Conservation (phyloP, 495 filamentous ascomycete species). For the Podospora comata region DNA sequence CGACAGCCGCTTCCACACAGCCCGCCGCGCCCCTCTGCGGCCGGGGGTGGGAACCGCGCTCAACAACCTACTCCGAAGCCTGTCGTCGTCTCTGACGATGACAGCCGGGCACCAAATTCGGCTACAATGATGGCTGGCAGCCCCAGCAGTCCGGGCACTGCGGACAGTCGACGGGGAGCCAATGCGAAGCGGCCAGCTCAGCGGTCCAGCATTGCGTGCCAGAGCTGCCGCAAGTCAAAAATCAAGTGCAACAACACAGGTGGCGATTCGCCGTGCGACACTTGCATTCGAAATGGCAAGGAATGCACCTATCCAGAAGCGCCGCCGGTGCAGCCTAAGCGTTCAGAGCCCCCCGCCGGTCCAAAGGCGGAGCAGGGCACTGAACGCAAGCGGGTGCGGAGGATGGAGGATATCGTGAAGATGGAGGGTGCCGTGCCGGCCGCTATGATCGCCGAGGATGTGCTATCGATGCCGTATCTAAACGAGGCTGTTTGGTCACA, state of each 20-base stretch:
- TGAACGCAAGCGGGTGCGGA: slow-evolving; percentile 60
- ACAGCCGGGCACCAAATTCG: slow-evolving; percentile 18
- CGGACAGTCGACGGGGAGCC: background rate
- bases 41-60: slow-evolving; percentile 16
- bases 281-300: slow-evolving; percentile 70
- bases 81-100: slow-evolving; percentile 25
- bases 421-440: slow-evolving; percentile 35
- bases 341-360: slow-evolving; percentile 47
- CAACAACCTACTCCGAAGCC: background rate
- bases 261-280: slow-evolving; percentile 67
- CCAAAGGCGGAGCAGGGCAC: slow-evolving; percentile 57
- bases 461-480: slow-evolving; percentile 53
- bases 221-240: slow-evolving; percentile 74
- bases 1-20: slow-evolving; percentile 34
- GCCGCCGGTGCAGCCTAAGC: slow-evolving; percentile 55
- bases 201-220: slow-evolving; percentile 78
- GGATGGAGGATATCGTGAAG: slow-evolving; percentile 48
- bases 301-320: slow-evolving; percentile 73
- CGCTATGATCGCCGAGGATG: slow-evolving; percentile 42
- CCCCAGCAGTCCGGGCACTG: slow-evolving; percentile 28
- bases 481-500: slow-evolving; percentile 69
- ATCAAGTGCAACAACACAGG: slow-evolving; percentile 75
- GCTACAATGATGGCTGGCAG: slow-evolving; percentile 30
- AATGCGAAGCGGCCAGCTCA: slow-evolving; percentile 51
- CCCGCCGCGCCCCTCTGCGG: slow-evolving; percentile 26